phyloP scores from a whole-genome alignment of 2,329 filamentous ascomycete species.

The Thelonectria olida region DNA sequence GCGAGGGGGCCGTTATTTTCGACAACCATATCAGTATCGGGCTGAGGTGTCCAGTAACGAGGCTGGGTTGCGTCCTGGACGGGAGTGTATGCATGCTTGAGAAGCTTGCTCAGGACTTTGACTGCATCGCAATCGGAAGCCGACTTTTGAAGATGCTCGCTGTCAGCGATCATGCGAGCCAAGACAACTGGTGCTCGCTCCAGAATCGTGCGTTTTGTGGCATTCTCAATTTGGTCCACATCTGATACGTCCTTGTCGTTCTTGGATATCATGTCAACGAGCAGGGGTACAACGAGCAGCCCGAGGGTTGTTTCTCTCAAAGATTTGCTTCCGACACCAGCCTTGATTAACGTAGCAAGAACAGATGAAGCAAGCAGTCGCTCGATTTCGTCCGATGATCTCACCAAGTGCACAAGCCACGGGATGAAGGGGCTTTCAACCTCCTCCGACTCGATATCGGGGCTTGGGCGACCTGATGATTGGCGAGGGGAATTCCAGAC shows the following conservation, averaged over 20 bases:
- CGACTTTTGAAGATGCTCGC: constrained; percentile 80
- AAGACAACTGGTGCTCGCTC: constrained; percentile 80
- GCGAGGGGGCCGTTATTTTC: constrained; percentile 49
- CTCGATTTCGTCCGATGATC: constrained; percentile 65
- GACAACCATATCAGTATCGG: constrained; percentile 46
- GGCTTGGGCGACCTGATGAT: constrained; percentile 36
- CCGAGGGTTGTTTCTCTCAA: constrained; percentile 70
- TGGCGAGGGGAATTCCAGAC: constrained; percentile 46
- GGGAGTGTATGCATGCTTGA: constrained; percentile 62
- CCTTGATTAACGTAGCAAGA: constrained; percentile 74
- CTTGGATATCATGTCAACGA: constrained; percentile 68
- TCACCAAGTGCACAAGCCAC: constrained; percentile 74
- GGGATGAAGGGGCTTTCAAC: constrained; percentile 76
- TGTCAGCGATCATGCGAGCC: constrained; percentile 81
- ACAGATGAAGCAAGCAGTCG: constrained; percentile 75
- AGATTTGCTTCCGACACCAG: constrained; percentile 70
- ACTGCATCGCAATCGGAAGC: constrained; percentile 73
- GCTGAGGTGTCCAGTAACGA: constrained; percentile 52
- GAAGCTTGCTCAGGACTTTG: constrained; percentile 55
- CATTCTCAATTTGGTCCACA: constrained; percentile 48
- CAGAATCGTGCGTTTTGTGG: constrained; percentile 55
- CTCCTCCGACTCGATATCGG: constrained; percentile 59
- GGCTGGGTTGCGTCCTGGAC: constrained; percentile 44
- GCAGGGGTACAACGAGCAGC: constrained; percentile 73
- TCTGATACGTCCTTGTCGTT: constrained; percentile 57